These are phyloP conservation scores for Ceratobasidium sp. DNA, from an alignment of 1,284 basidiomycete species.

Conservation along the genomic window DNA sequence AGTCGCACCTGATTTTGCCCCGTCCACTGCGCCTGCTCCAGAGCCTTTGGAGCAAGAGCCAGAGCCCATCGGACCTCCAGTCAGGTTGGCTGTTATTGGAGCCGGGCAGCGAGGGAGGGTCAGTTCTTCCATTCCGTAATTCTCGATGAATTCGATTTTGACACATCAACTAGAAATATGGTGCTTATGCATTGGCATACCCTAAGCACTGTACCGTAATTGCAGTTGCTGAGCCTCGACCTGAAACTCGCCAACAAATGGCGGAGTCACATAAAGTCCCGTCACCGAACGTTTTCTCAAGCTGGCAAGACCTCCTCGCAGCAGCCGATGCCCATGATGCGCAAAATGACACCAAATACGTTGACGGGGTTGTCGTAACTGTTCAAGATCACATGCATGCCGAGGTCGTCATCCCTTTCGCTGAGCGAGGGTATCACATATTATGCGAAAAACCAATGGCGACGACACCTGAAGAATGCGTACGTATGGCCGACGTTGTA, in stretches of 20 bases:
- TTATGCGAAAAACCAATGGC: slow-evolving; percentile 93
- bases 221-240: slow-evolving; percentile 81
- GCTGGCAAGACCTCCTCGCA: slow-evolving; percentile 74
- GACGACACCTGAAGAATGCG: slow-evolving; percentile 71
- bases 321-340: slow-evolving; percentile 60
- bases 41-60: slow-evolving; percentile 11
- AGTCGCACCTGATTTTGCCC: background rate
- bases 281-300: slow-evolving; percentile 67
- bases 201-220: slow-evolving; percentile 76
- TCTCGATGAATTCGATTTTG: background rate
- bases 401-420: slow-evolving; percentile 75
- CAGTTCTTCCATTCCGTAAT: slow-evolving; percentile 22
- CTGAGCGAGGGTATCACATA: slow-evolving; percentile 81
- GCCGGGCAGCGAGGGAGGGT: slow-evolving; percentile 83
- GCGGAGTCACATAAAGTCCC: slow-evolving; percentile 66
- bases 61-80: slow-evolving; percentile 45
- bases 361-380: slow-evolving; percentile 79
- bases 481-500: slow-evolving; percentile 75
- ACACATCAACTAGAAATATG: slow-evolving; percentile 62
- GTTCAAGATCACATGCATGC: slow-evolving; percentile 81
- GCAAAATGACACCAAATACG: slow-evolving; percentile 59
- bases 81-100: slow-evolving; percentile 66
- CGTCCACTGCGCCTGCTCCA: background rate
- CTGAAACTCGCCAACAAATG: slow-evolving; percentile 66
- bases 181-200: slow-evolving; percentile 64